Base-by-base conservation (phyloP, 106 monocot species). In the Acanthochlamys bracteata region DNA sequence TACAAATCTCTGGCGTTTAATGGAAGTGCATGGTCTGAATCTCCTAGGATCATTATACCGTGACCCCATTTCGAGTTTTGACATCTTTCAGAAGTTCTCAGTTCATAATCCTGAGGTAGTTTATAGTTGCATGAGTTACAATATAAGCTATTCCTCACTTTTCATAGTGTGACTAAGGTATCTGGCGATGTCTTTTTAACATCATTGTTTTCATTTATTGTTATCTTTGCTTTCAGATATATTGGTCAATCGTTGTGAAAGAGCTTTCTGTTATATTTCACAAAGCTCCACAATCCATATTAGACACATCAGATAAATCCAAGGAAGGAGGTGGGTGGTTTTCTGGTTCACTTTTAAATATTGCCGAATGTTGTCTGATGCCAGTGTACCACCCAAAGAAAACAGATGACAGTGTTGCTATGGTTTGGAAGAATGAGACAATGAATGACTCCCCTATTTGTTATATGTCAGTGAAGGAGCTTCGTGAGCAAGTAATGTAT, bases 401-500 rank as follows among this genome's bases (percentile, higher is more conserved):
- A 60, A 74, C 68, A 39, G 90, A 90, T 90, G 78, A 78, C 22
- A 87, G 80, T 67, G 66, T 76, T 16, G 87, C 84, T 58, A 87
- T 95, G 41, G 19, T 95, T n/a, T 95, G 95, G 95, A 84, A 80
- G 63, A 70, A 87, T 69, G 95, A 95, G 68, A 82, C 75, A 24
- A 64, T 65, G 54, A 90, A 86, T 75, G 77, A 88, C 80, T 69
- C 39, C 24, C 79, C 76, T 57, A 59, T 90, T 60, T 87, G 82
- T 59, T 61, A 24, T 61, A 41, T 95, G 65, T 73, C 90, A 25
- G 15, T 80, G 4, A 95, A 61, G 78, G 95, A 95, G 68, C 62
- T 95, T 16, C 84, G 84, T 1, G 72, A 78, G 12, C 84, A 95
- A 84, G 95, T 90, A 41, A 90, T 95, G 95, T 95, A 84, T 57